Evolutionary conservation across 768 basidiomycete genomes (phyloP), one percentile per base, ranked within the genome.

Genomic region (Lanmaoa pseudosensibilis): DNA sequence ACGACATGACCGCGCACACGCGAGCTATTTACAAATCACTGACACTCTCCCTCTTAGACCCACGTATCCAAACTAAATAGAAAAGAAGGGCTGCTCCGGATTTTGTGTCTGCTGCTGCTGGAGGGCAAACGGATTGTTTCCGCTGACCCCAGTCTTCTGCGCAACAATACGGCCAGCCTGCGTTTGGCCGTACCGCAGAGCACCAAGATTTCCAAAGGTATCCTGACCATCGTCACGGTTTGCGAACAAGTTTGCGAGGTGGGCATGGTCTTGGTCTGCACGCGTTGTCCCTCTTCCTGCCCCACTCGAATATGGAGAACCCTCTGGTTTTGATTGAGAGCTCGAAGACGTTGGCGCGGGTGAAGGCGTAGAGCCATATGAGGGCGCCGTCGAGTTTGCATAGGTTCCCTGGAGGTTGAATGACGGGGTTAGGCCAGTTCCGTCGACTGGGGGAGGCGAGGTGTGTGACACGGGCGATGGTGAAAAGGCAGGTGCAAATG

Each of bases 201-300:
- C 58, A 19, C 96, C 96, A 33, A 84, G 64, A 70, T 98, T 99
- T 49, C 96, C 96, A 68, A 98, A 98, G 51, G 96, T 96, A 74
- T 99, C 97, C 69, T 90, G 78, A 2, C 97, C 96, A 63, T 92
- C 94, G 54, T 97, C 95, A 49, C 88, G 80, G 66, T 90, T 92
- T 7, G 92, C 95, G 59, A 98, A 86, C 63, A 98, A 73, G 51
- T 72, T 77, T 3, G 95, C 94, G 51, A 99, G 82, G 37, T 87
- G 82, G 15, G 83, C 69, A 66, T 92, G 81, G 55, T 85, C 82
- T 58, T 90, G 84, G 69, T 96, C 92, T 46, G 80, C 77, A 46
- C 77, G 77, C 23, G 74, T 75, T 37, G 69, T 69, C 34, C 58
- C 69, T 52, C 61, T 64, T 32, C 59, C 62, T 10, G 58, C 55